A percentile compares a stretch with the other conserved stretches of the same genome.
phyloP scores from a whole-genome alignment of 129 eudicot species.

The Ambrosia trifida region DNA sequence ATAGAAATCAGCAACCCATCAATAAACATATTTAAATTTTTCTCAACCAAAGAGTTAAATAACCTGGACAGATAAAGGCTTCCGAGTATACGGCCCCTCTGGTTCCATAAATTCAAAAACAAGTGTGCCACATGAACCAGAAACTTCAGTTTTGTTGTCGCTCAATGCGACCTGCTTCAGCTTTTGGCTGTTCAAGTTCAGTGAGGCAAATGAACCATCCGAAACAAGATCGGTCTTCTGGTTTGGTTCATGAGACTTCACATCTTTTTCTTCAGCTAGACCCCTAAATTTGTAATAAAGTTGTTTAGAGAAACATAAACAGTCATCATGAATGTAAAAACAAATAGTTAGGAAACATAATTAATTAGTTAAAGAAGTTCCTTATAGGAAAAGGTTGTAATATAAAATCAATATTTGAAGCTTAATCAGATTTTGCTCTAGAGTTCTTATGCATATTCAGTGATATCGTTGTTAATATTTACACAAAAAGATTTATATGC shows the following conservation, averaged over 20 bases:
- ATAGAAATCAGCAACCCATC: neutral
- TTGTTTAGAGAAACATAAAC: neutral
- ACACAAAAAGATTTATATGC: neutral
- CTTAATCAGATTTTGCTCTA: conserved; percentile 6
- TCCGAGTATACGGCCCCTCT: conserved; percentile 53
- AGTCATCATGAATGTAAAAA: neutral
- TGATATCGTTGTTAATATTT: neutral
- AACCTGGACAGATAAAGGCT: conserved; percentile 64
- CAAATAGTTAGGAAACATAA: neutral
- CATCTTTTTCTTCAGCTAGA: conserved; percentile 32
- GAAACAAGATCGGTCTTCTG: neutral
- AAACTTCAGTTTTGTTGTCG: neutral
- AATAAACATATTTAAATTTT: neutral
- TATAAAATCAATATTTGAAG: neutral
- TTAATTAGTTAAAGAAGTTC: neutral
- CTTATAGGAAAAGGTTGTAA: neutral
- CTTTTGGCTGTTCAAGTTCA: neutral
- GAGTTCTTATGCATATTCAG: conserved; percentile 7
- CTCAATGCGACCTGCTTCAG: neutral
- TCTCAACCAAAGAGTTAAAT: conserved; percentile 6
- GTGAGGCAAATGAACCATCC: conserved; percentile 5
- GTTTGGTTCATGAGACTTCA: neutral
- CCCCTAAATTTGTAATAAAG: conserved; percentile 28
- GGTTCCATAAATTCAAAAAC: conserved; percentile 56
- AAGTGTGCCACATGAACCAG: conserved; percentile 30